Evolutionary conservation across 176 grass and related monocot genomes (phyloP).

Genomic region (Carex parvula): DNA sequence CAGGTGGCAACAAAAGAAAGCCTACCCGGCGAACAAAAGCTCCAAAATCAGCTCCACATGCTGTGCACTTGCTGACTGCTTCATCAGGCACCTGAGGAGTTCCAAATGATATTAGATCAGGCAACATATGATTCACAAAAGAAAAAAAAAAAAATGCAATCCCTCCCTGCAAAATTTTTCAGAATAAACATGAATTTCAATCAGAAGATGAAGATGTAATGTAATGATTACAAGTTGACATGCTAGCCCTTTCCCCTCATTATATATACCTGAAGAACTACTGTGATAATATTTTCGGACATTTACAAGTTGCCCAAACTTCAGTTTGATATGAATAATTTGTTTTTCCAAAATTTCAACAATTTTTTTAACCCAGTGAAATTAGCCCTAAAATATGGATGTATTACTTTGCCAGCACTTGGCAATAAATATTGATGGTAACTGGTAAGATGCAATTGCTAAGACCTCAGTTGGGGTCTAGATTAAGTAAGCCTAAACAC

Average conservation of each 20-base stretch:
- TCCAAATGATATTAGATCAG: conserved; percentile 17
- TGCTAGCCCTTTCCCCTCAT: neutral
- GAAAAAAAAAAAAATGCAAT: too few species aligned
- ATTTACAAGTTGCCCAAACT: neutral
- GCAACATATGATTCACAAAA: neutral
- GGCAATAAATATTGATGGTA: neutral
- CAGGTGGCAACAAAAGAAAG: neutral
- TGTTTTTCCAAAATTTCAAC: neutral
- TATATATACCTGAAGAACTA: neutral
- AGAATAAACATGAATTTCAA: neutral
- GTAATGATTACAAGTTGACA: neutral
- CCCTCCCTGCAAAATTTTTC: neutral
- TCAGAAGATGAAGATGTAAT: neutral
- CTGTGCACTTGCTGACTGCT: conserved; percentile 74
- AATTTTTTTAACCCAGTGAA: neutral
- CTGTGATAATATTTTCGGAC: neutral
- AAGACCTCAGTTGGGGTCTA: neutral
- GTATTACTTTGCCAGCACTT: too few species aligned
- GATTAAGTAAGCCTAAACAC: neutral
- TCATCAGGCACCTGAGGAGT: conserved; percentile 81
- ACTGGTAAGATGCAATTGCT: neutral
- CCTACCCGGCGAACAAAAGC: conserved; percentile 86
- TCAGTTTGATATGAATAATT: neutral
- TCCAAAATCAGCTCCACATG: conserved; percentile 72
- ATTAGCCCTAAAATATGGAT: neutral